A percentile compares a stretch with the other conserved stretches of the same genome.
These are phyloP conservation scores for Echium plantagineum DNA, from an alignment of 257 asterid species.

Conservation along the genomic window DNA sequence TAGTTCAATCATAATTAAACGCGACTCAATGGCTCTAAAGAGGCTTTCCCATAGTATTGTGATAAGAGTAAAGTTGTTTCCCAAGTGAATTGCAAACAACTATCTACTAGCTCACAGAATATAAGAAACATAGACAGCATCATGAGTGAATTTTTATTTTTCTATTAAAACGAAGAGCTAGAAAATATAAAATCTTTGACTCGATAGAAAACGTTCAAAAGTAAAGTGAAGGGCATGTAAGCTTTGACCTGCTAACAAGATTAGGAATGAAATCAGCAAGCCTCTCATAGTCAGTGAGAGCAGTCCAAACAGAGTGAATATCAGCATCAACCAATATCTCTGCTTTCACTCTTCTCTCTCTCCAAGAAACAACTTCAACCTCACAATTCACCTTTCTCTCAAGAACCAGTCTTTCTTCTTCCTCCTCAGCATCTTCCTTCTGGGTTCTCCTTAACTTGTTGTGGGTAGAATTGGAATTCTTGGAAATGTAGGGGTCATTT, in stretches of 20 bases:
- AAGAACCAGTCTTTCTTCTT: conserved; percentile 3
- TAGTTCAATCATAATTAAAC: not conserved
- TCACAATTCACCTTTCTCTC: conserved; percentile 50
- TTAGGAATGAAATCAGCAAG: conserved; percentile 95
- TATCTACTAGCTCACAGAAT: too few relatives aligned
- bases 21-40: too few relatives aligned
- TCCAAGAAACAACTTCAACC: conserved; percentile 84
- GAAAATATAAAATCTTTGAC: too few relatives aligned
- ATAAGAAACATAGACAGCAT: too few relatives aligned
- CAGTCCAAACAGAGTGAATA: conserved; percentile 62
- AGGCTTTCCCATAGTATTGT: too few relatives aligned
- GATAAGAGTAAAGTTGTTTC: too few relatives aligned
- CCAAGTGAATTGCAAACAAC: too few relatives aligned
- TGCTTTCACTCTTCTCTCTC: conserved; percentile 74
- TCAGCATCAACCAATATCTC: conserved; percentile 62
- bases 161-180: too few relatives aligned
- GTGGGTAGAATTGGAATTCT: not conserved
- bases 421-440: not conserved
- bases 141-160: too few relatives aligned
- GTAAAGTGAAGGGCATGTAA: not conserved
- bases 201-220: not conserved
- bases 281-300: conserved; percentile 89
- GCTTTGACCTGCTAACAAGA: conserved; percentile 63
- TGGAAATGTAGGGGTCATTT: not conserved
- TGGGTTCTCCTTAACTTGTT: not conserved